Evolutionary conservation across 1,284 basidiomycete species (phyloP), one percentile per base, ranked within the genome.

Genomic region (Trametes versicolor): DNA sequence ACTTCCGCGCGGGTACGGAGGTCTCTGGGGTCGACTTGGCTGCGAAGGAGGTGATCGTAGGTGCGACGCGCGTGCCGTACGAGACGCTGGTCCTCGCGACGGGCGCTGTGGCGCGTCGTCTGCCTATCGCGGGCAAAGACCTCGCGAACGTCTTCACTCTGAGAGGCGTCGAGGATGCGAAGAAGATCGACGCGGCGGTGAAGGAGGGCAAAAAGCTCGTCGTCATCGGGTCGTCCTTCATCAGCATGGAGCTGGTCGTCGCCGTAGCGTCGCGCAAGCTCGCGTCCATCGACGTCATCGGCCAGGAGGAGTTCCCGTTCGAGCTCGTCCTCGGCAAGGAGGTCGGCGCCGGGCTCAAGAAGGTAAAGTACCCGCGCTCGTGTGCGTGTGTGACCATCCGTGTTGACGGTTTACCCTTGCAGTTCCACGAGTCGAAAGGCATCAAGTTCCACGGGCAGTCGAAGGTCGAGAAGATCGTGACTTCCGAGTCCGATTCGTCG

Each of bases 211-310:
- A 94, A 73, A 85, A 88, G 60, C 78, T 94, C 53, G 94, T 96
- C 37, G 87, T 98, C 37, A 92, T 98, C 68, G 96, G 96, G 1
- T 93, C 91, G 37, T 94, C 92, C 21, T 98, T 98, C 80, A 99
- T 99, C 73, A 91, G 93, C 59, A 95, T 98, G 92, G 96, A 99
- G 77, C 82, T 95, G 12, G 94, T 95, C 5, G 86, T 84, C 17
- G 93, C 94, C 0, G 80, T 95, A 0, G 76, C 88, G 5, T 91
- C 91, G 74, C 90, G 91, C 62, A 92, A 91, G 78, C 87, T 93
- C 19, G 89, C 87, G 37, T 89, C 89, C 32, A 88, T 94, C 60
- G 87, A 94, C 65, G 90, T 97, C 58, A 87, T 98, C 59, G 95
- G 96, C 0, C 92, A 92, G 88, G 94, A 95, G 71, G 86, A 90